Conservation (phyloP, 2,329 filamentous ascomycete species). For the Trichophyton benhamiae region DNA sequence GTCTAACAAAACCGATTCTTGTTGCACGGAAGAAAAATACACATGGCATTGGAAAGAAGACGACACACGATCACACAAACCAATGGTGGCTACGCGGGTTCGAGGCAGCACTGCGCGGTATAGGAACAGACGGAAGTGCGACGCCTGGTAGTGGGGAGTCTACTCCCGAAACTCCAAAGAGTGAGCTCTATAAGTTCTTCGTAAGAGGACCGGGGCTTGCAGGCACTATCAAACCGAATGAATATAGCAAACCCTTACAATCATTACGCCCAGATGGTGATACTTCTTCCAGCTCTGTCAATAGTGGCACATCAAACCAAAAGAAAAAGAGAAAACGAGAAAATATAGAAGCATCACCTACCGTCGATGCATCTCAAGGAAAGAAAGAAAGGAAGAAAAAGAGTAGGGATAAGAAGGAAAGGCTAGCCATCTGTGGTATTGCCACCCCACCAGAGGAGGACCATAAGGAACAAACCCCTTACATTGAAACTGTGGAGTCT, state of each 20-base stretch:
- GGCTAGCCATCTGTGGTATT: not conserved
- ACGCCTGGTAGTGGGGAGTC: constrained; percentile 45
- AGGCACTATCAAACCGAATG: constrained; percentile 44
- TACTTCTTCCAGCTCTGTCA: not conserved
- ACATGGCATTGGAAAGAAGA: constrained; percentile 70
- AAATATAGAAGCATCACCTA: constrained; percentile 12
- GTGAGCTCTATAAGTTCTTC: constrained; percentile 66
- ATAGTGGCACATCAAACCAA: constrained; percentile 17
- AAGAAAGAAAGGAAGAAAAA: constrained; percentile 11
- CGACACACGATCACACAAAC: constrained; percentile 51
- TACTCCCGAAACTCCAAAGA: constrained; percentile 34
- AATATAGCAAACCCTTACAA: not conserved
- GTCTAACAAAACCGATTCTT: constrained; percentile 71
- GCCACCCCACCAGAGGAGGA: constrained; percentile 2
- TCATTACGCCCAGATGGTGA: not conserved
- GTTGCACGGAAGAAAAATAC: constrained; percentile 70
- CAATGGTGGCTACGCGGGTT: constrained; percentile 98
- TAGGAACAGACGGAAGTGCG: constrained; percentile 51
- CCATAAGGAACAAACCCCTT: not conserved
- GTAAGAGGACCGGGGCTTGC: constrained; percentile 66
- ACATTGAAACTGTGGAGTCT: constrained; percentile 14
- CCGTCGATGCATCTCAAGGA: constrained; percentile 7
- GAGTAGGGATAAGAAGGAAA: constrained; percentile 1
- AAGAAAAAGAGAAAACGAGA: constrained; percentile 21
- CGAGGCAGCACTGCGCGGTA: constrained; percentile 72